A percentile compares a stretch with the other conserved stretches of the same genome.
Conservation (phyloP, 257 asterid genomes). For the Paulownia fortunei region DNA sequence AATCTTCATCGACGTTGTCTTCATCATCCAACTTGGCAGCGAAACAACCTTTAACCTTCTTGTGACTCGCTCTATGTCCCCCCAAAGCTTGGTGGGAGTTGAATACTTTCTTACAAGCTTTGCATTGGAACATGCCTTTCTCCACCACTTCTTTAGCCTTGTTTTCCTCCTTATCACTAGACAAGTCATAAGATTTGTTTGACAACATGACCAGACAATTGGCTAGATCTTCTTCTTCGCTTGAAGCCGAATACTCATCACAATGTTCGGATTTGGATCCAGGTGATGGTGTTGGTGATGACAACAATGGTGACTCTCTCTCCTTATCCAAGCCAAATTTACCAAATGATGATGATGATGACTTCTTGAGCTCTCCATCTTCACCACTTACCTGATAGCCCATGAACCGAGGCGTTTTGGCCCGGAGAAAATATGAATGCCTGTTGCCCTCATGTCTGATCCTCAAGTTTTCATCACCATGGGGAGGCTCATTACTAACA, state of each 20-base stretch:
- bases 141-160: slow-evolving; percentile 52
- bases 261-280: slow-evolving; percentile 22
- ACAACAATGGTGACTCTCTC: not conserved
- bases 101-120: slow-evolving; percentile 76
- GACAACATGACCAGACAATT: slow-evolving; percentile 79
- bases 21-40: slow-evolving; percentile 55
- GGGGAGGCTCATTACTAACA: not conserved
- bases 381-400: slow-evolving; percentile 33
- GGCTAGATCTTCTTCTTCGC: slow-evolving; percentile 84
- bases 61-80: slow-evolving; percentile 96
- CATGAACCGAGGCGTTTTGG: slow-evolving; percentile 44
- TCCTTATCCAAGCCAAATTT: slow-evolving; percentile 15
- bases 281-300: not conserved
- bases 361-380: slow-evolving; percentile 24
- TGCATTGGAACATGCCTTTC: slow-evolving; percentile 73
- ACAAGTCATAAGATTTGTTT: slow-evolving; percentile 38
- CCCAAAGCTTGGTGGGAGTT: slow-evolving; percentile 94
- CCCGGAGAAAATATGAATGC: slow-evolving; percentile 67
- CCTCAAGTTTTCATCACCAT: slow-evolving; percentile 30
- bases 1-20: slow-evolving; percentile 37
- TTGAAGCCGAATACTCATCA: slow-evolving; percentile 30
- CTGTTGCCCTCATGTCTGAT: slow-evolving; percentile 35
- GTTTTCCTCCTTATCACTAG: slow-evolving; percentile 21
- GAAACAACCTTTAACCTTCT: slow-evolving; percentile 89
- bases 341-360: not conserved